Conservation (phyloP, 2,329 filamentous ascomycete genomes). For the Bipolaris zeicola region DNA sequence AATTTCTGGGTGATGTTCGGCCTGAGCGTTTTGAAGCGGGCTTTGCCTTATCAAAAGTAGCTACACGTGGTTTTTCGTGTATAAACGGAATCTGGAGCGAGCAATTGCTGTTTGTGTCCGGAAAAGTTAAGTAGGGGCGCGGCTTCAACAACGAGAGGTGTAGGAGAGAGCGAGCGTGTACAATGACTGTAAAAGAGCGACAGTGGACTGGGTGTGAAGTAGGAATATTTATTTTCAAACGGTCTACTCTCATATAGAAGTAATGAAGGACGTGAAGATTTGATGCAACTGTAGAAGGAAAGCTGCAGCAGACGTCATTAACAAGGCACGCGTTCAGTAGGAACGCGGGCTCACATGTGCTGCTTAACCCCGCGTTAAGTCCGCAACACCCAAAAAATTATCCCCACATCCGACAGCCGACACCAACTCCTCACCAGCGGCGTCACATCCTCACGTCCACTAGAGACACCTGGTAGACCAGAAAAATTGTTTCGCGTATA, state of each 20-base stretch:
- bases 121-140: background rate
- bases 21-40: background rate
- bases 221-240: background rate
- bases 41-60: background rate
- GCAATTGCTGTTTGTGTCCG: background rate
- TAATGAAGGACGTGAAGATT: background rate
- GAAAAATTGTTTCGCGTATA: background rate
- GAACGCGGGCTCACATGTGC: conserved; percentile 27
- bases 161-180: conserved; percentile 1
- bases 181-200: conserved; percentile 1
- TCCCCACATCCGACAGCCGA: conserved; percentile 19
- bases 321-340: conserved; percentile 12
- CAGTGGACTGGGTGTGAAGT: background rate
- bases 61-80: background rate
- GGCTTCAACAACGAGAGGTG: background rate
- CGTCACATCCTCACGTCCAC: background rate
- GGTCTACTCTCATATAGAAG: background rate
- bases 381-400: conserved; percentile 31
- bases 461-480: background rate
- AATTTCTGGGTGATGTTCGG: background rate
- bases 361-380: conserved; percentile 27
- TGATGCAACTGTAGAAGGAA: background rate
- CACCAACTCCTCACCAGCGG: conserved; percentile 6
- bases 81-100: background rate
- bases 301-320: conserved; percentile 8